Conservation (phyloP, 2,329 filamentous ascomycete species). For the Colletotrichum melonis region DNA sequence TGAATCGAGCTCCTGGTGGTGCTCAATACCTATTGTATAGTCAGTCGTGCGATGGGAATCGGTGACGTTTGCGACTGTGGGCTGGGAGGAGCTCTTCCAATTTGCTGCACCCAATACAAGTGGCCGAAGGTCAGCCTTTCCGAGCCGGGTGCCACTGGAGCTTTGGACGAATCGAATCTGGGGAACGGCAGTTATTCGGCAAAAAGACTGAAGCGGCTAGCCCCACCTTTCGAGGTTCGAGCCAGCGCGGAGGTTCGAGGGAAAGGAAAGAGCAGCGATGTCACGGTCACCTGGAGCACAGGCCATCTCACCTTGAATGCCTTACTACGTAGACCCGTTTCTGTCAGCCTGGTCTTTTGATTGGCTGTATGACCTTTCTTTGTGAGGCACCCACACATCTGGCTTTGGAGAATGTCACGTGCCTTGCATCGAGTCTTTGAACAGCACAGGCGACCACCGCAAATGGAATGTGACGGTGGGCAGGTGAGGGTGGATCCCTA, state of each 20-base stretch:
- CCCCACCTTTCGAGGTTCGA: neutral
- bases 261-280: neutral
- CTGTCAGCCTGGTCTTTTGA: constrained; percentile 12
- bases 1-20: neutral
- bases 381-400: no score
- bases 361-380: neutral
- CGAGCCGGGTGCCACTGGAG: constrained; percentile 9
- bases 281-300: constrained; percentile 30
- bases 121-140: constrained; percentile 1
- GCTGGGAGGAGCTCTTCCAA: constrained; percentile 28
- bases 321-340: neutral
- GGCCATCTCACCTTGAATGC: constrained; percentile 12
- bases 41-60: neutral
- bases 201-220: neutral
- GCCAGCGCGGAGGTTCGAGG: neutral
- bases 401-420: constrained; percentile 12
- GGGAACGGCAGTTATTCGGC: constrained; percentile 34
- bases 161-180: constrained; percentile 30
- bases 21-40: constrained; percentile 5
- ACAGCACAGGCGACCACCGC: neutral
- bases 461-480: neutral
- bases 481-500: constrained; percentile 10
- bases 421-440: constrained; percentile 36
- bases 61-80: constrained; percentile 22
- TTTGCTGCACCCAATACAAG: constrained; percentile 15